Conservation (phyloP, 169 alveolate species). For the Besnoitia besnoiti region DNA sequence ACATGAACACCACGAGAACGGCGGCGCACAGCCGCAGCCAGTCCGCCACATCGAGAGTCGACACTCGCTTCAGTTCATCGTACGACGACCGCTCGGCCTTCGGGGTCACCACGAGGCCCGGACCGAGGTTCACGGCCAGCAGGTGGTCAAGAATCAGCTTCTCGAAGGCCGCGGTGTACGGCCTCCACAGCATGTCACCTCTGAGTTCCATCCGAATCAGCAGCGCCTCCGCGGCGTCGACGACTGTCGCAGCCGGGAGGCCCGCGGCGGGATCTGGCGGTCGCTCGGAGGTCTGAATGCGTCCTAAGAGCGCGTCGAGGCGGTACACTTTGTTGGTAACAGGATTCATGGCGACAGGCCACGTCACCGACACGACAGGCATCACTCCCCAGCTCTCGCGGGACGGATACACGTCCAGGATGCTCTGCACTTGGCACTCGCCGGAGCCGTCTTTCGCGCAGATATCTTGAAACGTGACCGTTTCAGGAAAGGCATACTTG, state of each 20-base stretch:
- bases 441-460: slow-evolving; percentile 70
- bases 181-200: slow-evolving; percentile 3
- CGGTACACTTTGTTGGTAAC: slow-evolving; percentile 13
- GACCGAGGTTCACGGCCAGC: neutral
- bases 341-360: slow-evolving; percentile 17
- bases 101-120: neutral
- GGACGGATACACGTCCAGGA: slow-evolving; percentile 66
- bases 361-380: slow-evolving; percentile 8
- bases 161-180: slow-evolving; percentile 43
- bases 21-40: slow-evolving; percentile 25
- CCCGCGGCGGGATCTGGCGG: neutral
- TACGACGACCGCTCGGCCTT: slow-evolving; percentile 31
- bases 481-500: neutral
- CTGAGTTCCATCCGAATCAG: slow-evolving; percentile 30
- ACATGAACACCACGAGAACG: neutral
- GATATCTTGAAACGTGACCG: slow-evolving; percentile 67
- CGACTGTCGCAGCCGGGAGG: neutral
- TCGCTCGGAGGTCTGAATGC: neutral
- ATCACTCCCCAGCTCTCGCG: neutral
- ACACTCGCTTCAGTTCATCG: slow-evolving; percentile 49
- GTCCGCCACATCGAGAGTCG: slow-evolving; percentile 28
- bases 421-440: slow-evolving; percentile 69
- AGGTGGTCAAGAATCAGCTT: neutral
- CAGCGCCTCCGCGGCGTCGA: neutral
- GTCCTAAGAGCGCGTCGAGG: slow-evolving; percentile 6